Base-by-base conservation (phyloP, 306 rosid genomes). In the Ormosia semicastrata region DNA sequence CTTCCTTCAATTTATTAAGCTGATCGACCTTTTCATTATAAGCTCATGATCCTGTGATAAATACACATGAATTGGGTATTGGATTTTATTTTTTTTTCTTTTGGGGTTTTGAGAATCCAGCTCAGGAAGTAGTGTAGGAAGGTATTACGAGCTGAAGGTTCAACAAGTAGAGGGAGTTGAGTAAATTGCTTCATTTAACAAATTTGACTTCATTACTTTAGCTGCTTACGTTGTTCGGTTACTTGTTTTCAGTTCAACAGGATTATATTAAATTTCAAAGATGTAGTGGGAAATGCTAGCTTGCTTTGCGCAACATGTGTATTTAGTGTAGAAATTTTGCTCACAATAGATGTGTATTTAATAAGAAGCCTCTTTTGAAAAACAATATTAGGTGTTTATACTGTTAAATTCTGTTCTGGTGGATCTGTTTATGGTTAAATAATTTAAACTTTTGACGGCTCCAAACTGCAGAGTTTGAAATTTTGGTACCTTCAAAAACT, bases 21-120 rank as follows among this genome's bases (percentile, higher is more conserved):
- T 24, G 24, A 24, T 24, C 24, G 1, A 41, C 37, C 2, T 57
- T 46, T 18, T 60, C 2, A 46, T 11, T 43, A 60, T 52, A 3
- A 67, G 69, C 78, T 65, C 72, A 50, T 75, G 12, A 15, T 70
- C 15, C 29, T 54, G 18, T 14, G 33, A 37, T 47, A 33, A 60
- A 60, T 36, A 9, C 81, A 58, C 17, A 33, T 77, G 54, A 64
- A 7, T 50, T 72, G 69, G 36, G 73, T 57, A 66, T 66, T 70
- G 10, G 36, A 50, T 47, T 36, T 50, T n/a, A n/a, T n/a, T n/a
- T 4, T 9, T 34, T 5, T 32, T n/a, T 8, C 0, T n/a, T 50
- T 9, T 24, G 24, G n/a, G 41, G 17, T 3, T 67, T 67, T 1
- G 11, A 24, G 59, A 78, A 44, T 46, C 65, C 8, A 47, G 50